These are phyloP conservation scores for Colletotrichum euphorbiae DNA, from an alignment of 2,329 filamentous ascomycete genomes.

Conservation along the genomic window DNA sequence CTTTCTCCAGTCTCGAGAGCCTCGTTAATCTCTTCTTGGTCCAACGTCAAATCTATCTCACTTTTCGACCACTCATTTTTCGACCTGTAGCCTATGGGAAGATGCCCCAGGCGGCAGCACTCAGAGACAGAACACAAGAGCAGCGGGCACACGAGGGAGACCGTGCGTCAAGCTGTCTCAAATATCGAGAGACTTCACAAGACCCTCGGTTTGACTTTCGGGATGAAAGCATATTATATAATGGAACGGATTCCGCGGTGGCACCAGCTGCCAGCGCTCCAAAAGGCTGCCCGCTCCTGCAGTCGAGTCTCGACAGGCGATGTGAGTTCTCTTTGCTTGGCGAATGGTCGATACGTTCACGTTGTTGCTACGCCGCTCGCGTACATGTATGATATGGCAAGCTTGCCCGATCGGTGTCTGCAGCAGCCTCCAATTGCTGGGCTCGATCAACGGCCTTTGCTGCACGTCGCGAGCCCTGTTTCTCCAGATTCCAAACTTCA, in stretches of 20 bases:
- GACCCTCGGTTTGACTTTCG: conserved; percentile 17
- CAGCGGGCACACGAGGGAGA: conserved; percentile 26
- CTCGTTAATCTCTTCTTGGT: not conserved
- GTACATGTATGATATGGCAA: conserved; percentile 10
- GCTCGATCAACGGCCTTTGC: conserved; percentile 8
- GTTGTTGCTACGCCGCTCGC: conserved; percentile 16
- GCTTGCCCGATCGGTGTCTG: not conserved
- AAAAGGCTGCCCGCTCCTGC: not conserved
- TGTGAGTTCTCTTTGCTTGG: not conserved
- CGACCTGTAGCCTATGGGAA: not conserved
- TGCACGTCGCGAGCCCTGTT: conserved; percentile 13
- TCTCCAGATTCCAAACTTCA: conserved; percentile 4
- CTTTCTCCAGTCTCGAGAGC: not conserved
- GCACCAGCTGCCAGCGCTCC: not conserved
- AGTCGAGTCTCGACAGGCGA: not conserved
- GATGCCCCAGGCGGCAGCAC: too few relatives aligned
- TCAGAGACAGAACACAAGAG: not conserved
- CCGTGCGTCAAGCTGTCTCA: conserved; percentile 22
- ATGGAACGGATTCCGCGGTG: conserved; percentile 9
- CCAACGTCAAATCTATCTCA: not conserved
- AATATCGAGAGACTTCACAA: not conserved
- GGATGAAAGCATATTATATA: conserved; percentile 11
- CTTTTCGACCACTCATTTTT: not conserved
- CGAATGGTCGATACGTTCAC: not conserved
- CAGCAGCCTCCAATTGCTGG: not conserved